Percentiles rank a stretch among this genome's conserved stretches.
phyloP scores from a whole-genome alignment of 2,329 filamentous ascomycete genomes.

The Diaporthe sp. region DNA sequence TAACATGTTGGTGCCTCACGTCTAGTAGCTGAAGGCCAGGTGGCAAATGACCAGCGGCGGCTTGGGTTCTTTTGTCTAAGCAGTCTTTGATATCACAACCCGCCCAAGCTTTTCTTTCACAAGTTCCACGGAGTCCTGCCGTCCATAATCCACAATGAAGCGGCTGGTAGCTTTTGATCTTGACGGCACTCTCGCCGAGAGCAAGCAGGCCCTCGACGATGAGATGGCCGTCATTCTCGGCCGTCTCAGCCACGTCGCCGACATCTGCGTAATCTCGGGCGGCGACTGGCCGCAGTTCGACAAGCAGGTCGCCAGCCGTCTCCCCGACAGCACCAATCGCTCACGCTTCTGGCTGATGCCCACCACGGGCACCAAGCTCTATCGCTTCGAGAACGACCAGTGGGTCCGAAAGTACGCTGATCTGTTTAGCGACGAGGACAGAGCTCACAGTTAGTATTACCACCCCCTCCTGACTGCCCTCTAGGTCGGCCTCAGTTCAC shows the following conservation, averaged over 20 bases:
- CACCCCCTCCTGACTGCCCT: neutral
- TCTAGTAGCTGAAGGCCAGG: neutral
- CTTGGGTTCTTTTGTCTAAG: neutral
- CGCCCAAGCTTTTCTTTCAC: neutral
- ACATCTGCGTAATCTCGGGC: conserved; percentile 53
- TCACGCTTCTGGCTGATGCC: conserved; percentile 54
- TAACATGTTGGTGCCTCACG: neutral
- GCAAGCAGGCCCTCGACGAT: conserved; percentile 33
- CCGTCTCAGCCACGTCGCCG: conserved; percentile 47
- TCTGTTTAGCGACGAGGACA: conserved; percentile 46
- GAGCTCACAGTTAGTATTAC: conserved; percentile 36
- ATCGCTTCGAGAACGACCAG: conserved; percentile 42
- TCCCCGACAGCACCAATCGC: conserved; percentile 47
- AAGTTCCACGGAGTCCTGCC: no score
- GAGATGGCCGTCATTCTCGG: conserved; percentile 33
- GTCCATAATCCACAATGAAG: conserved; percentile 22
- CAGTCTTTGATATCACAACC: neutral
- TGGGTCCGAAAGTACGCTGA: conserved; percentile 51
- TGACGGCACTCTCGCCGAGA: conserved; percentile 36
- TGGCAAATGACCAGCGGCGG: neutral
- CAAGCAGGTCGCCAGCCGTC: conserved; percentile 51
- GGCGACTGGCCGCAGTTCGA: conserved; percentile 55
- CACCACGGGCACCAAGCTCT: conserved; percentile 54
- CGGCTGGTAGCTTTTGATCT: conserved; percentile 35
- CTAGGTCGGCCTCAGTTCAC: neutral